Conservation (phyloP, 2,329 filamentous ascomycete species). For the Talaromyces sp. region DNA sequence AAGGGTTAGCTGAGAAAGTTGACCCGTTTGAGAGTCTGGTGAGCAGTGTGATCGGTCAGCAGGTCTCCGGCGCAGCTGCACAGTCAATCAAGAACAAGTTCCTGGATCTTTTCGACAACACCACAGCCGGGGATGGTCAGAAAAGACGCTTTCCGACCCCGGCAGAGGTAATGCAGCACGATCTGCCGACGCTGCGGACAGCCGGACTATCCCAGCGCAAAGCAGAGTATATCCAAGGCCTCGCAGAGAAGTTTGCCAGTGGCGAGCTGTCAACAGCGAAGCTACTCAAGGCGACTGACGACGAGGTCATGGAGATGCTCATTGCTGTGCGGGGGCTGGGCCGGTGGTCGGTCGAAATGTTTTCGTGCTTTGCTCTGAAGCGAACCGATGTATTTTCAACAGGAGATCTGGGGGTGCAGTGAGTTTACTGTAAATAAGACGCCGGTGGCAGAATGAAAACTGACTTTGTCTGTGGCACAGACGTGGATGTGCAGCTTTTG, state of each 20-base stretch:
- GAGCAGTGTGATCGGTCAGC: constrained; percentile 90
- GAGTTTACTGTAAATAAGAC: constrained; percentile 18
- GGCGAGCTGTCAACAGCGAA: constrained; percentile 72
- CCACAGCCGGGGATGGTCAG: neutral
- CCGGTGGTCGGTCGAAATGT: constrained; percentile 95
- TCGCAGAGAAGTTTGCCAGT: constrained; percentile 71
- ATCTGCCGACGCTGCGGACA: constrained; percentile 65
- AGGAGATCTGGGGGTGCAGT: constrained; percentile 88
- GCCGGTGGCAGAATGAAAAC: neutral
- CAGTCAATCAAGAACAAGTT: constrained; percentile 85
- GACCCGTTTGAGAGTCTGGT: constrained; percentile 81
- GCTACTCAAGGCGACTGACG: constrained; percentile 73
- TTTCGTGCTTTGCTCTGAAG: constrained; percentile 92
- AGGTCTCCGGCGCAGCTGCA: constrained; percentile 89
- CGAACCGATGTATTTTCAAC: constrained; percentile 88
- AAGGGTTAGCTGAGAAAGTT: constrained; percentile 74
- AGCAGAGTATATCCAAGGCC: constrained; percentile 85
- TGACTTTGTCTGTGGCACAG: constrained; percentile 22
- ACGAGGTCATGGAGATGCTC: constrained; percentile 75
- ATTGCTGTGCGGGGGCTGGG: constrained; percentile 83
- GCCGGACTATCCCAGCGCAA: constrained; percentile 91
- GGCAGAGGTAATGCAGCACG: constrained; percentile 58
- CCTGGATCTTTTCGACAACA: constrained; percentile 59
- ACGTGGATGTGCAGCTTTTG: constrained; percentile 82
- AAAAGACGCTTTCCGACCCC: constrained; percentile 63